Base-by-base conservation (phyloP, 805 yeast species). In the Danielia reshetovae region DNA sequence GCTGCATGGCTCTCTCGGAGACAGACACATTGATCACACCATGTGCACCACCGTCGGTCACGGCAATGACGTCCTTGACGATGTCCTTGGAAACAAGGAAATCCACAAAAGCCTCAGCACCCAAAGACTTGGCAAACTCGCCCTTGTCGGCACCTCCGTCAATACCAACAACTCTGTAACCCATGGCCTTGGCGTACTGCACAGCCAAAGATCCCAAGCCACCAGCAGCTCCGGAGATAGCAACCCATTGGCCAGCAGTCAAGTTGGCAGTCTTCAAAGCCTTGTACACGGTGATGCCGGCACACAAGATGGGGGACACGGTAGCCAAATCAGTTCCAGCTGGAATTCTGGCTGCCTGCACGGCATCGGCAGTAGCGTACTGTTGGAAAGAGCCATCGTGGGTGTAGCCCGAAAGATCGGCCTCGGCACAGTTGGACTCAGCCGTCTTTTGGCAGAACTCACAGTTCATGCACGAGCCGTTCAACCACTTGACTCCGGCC, bases 341-440 rank as follows among this genome's bases (percentile, higher is more conserved):
- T 40, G 94, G 89, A 52, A 86, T 78, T 49, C 73, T 69, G 27
- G 94, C 94, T 26, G 93, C 94, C 57, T 85, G 94, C 38, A 81
- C 74, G 27, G 90, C 93, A 60, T 85, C 89, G 27, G 90, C 95
- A 28, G 90, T 79, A 35, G 88, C 88, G 61, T 85, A 86, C 66
- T 86, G 86, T 65, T 86, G 95, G 81, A 86, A 85, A 23, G 94
- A 79, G 49, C 95, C 95, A 60, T 87, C 90, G 55, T 81, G 88
- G 29, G 89, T 81, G 77, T 83, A 86, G 52, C 95, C 95, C 15
- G 90, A 58, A 39, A 58, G 52, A 41, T 74, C 81, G 33, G 86
- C 87, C 10, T 66, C 53, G 17, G 77, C 65, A 68, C 94, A 85
- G 61, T 77, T 77, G 46, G 90, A 73, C 63, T 85, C 94, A 52